Evolutionary conservation across 768 basidiomycete species (phyloP).

Genomic region (Phaeotremella skinneri): DNA sequence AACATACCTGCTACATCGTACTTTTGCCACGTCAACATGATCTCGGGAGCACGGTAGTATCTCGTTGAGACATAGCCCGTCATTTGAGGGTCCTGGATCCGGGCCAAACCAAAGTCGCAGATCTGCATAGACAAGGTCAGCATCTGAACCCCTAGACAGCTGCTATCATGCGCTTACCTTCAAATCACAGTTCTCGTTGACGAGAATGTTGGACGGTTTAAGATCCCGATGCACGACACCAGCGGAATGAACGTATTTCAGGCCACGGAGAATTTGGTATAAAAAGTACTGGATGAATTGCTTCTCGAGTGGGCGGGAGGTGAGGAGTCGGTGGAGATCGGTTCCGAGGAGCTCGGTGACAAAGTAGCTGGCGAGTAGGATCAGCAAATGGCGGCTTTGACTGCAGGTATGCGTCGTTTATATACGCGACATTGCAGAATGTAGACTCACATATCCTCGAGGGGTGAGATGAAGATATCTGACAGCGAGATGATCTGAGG

Average conservation of each 20-base stretch:
- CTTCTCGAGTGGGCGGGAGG: conserved; percentile 94
- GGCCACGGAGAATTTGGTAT: conserved; percentile 95
- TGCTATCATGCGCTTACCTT: conserved; percentile 66
- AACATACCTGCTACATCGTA: conserved; percentile 79
- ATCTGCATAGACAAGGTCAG: conserved; percentile 59
- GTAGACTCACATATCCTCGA: conserved; percentile 82
- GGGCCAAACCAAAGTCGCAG: conserved; percentile 97
- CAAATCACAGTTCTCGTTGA: conserved; percentile 99
- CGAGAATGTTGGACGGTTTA: conserved; percentile 98
- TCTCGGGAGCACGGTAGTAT: conserved; percentile 98
- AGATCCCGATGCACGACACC: conserved; percentile 98
- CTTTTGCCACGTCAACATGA: conserved; percentile 99
- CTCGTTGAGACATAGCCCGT: conserved; percentile 98
- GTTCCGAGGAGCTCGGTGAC: conserved; percentile 98
- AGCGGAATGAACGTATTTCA: conserved; percentile 99
- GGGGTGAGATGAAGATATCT: conserved; percentile 99
- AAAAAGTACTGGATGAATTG: conserved; percentile 99
- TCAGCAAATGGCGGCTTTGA: conserved; percentile 14
- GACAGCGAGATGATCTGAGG: conserved; percentile 91
- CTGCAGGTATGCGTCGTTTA: no score
- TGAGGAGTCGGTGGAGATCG: conserved; percentile 93
- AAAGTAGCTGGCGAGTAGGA: conserved; percentile 71
- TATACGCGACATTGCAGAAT: conserved; percentile 1
- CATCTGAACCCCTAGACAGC: not conserved
- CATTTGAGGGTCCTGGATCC: conserved; percentile 99